Conservation (phyloP, 345 rosid genomes). For the Raphanus sativus region DNA sequence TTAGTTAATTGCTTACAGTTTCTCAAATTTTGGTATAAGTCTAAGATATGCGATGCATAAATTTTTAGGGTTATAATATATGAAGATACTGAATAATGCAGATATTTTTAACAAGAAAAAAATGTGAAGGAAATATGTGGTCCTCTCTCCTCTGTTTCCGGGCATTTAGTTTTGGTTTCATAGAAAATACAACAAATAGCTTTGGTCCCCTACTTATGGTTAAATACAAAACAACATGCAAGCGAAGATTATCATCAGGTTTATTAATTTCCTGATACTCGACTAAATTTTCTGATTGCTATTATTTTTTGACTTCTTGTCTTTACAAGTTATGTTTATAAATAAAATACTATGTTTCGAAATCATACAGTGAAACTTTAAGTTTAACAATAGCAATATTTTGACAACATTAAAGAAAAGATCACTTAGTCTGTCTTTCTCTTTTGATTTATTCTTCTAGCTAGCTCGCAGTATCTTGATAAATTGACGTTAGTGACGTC, state of each 20-base stretch:
- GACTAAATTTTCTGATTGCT: background rate
- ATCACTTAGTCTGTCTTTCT: background rate
- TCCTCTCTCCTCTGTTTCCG: conserved; percentile 15
- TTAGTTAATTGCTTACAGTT: background rate
- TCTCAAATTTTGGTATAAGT: conserved; percentile 16
- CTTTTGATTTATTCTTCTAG: background rate
- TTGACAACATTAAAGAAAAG: background rate
- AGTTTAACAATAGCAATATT: background rate
- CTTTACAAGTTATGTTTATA: background rate
- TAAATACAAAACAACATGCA: background rate
- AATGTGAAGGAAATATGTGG: conserved; percentile 23
- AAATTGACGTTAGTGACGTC: background rate
- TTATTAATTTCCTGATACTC: background rate
- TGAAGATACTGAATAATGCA: conserved; percentile 21
- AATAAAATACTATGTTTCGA: background rate
- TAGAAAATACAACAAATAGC: conserved; percentile 28
- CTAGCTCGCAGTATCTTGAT: background rate
- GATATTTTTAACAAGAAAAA: background rate
- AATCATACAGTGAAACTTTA: background rate
- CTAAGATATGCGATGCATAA: conserved; percentile 33
- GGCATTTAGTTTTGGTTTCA: conserved; percentile 21
- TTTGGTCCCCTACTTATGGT: conserved; percentile 39
- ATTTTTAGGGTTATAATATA: background rate
- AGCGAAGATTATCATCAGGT: conserved; percentile 1
- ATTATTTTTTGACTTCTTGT: background rate